Conservation (phyloP, 2,329 filamentous ascomycete species). For the Acarospora socialis region DNA sequence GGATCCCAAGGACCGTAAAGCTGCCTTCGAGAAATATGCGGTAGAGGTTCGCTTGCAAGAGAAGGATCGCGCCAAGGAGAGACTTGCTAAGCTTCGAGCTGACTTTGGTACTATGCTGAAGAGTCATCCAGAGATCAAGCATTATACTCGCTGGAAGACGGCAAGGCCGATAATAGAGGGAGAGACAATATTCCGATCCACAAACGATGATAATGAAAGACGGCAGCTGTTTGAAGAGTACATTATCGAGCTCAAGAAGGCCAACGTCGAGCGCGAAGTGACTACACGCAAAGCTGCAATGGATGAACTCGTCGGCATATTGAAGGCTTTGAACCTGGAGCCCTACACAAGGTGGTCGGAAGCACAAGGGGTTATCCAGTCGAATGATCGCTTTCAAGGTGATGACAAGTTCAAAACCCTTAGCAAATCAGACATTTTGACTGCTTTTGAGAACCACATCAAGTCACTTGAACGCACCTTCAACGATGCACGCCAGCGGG, state of each 20-base stretch:
- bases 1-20: constrained; percentile 78
- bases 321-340: constrained; percentile 70
- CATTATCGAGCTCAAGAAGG: constrained; percentile 66
- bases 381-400: constrained; percentile 59
- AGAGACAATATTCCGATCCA: constrained; percentile 89
- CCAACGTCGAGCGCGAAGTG: constrained; percentile 61
- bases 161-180: constrained; percentile 86
- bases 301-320: constrained; percentile 63
- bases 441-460: constrained; percentile 88
- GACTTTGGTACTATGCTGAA: constrained; percentile 95
- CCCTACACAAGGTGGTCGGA: constrained; percentile 92
- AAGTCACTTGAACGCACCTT: constrained; percentile 80
- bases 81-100: constrained; percentile 75
- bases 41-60: constrained; percentile 81
- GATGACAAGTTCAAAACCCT: constrained; percentile 78
- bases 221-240: constrained; percentile 91
- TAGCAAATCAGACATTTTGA: constrained; percentile 78
- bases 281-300: constrained; percentile 64
- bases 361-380: constrained; percentile 68
- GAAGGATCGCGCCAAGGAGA: constrained; percentile 86
- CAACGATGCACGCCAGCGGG: constrained; percentile 78
- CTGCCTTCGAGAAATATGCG: constrained; percentile 90
- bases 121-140: constrained; percentile 90
- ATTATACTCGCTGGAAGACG: constrained; percentile 95
- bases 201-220: constrained; percentile 73